Conservation (phyloP, 179 eudicot species). For the Beta macrorhiza region DNA sequence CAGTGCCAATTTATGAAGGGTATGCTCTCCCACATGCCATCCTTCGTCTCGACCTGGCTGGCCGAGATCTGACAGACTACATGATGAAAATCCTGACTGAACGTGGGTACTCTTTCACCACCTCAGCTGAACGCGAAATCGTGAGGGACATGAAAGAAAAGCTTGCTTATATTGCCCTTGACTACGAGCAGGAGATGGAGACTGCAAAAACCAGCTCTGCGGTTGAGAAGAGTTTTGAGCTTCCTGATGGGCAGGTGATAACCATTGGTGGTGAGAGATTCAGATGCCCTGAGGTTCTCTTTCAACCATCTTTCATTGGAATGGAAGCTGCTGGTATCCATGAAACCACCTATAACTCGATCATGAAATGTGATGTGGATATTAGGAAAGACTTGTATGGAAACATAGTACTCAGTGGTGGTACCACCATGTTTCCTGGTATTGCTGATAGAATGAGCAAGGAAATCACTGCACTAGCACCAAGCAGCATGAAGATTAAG, state of each 20-base stretch:
- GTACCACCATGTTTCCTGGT: constrained; percentile 46
- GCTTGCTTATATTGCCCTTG: constrained; percentile 38
- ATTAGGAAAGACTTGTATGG: constrained; percentile 44
- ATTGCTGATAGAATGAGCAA: constrained; percentile 49
- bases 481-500: constrained; percentile 44
- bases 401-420: constrained; percentile 42
- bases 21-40: constrained; percentile 42
- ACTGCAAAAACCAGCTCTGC: constrained; percentile 40
- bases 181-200: constrained; percentile 43
- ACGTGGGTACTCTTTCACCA: constrained; percentile 43
- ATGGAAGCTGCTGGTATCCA: constrained; percentile 40
- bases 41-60: constrained; percentile 40
- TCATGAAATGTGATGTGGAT: constrained; percentile 46
- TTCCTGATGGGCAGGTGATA: constrained; percentile 43
- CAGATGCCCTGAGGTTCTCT: constrained; percentile 40
- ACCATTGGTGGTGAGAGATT: constrained; percentile 40
- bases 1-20: constrained; percentile 41
- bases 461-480: constrained; percentile 47
- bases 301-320: constrained; percentile 39
- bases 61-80: constrained; percentile 41
- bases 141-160: constrained; percentile 43
- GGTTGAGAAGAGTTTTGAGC: constrained; percentile 40
- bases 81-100: constrained; percentile 42
- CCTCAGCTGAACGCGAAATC: constrained; percentile 41
- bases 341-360: constrained; percentile 41